Evolutionary conservation across 768 basidiomycete genomes (phyloP).

Genomic region (Xerocomus potaroensis): DNA sequence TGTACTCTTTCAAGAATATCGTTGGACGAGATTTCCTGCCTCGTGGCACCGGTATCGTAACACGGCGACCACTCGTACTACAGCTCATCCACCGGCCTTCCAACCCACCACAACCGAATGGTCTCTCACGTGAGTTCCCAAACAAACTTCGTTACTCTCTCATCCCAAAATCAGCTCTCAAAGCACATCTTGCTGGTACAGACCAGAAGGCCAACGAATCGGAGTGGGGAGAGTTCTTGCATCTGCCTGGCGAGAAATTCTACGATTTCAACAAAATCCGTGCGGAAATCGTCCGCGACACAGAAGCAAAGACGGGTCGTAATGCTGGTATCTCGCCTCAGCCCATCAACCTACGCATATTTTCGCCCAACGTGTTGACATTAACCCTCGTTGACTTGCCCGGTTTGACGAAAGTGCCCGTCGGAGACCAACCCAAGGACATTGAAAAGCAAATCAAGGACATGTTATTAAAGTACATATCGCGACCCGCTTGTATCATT

Average conservation of each 20-base stretch:
- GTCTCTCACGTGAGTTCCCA: constrained; percentile 37
- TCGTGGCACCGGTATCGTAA: constrained; percentile 98
- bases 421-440: constrained; percentile 94
- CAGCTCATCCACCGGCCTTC: constrained; percentile 90
- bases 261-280: constrained; percentile 97
- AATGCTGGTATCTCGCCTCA: constrained; percentile 97
- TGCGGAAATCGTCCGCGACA: constrained; percentile 94
- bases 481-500: constrained; percentile 93
- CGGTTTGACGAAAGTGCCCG: constrained; percentile 91
- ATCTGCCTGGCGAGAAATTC: constrained; percentile 95
- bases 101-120: constrained; percentile 41
- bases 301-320: constrained; percentile 96
- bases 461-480: constrained; percentile 94
- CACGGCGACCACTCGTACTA: constrained; percentile 89
- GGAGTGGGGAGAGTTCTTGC: constrained; percentile 99
- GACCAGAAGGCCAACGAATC: constrained; percentile 84
- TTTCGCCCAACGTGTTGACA: constrained; percentile 95
- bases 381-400: constrained; percentile 97
- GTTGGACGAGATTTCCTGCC: constrained; percentile 98
- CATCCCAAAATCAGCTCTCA: not conserved
- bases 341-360: constrained; percentile 97
- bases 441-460: constrained; percentile 97
- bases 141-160: not conserved
- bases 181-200: constrained; percentile 37
- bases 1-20: constrained; percentile 64